Base-by-base conservation (phyloP, 192 early-diverging fungal species). In the Chytriomyces hyalinus region DNA sequence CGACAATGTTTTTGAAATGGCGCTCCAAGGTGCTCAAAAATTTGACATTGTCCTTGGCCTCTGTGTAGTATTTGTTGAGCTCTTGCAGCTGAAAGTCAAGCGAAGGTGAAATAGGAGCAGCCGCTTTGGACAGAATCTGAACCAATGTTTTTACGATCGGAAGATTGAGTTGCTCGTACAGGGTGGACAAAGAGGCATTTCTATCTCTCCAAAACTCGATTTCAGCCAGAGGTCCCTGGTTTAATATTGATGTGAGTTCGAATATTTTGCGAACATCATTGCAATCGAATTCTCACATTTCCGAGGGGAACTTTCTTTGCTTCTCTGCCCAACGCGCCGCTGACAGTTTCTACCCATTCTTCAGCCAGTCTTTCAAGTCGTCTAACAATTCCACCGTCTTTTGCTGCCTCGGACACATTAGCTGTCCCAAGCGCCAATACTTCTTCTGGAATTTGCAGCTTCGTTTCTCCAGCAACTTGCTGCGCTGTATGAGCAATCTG, bases 21-120 rank as follows among this genome's bases (percentile, higher is more conserved):
- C 89, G 81, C 76, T 90, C 89, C 9, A 90, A 80, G 13, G 89
- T 90, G 51, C 80, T 84, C 10, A 90, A 80, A 73, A 90, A 90
- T 77, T 90, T 90, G 65, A 90, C 89, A 62, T 90, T 90, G 77
- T 90, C 89, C 67, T 88, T 89, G 6, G 89, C 87, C 68, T 90
- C 89, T 9, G 88, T 85, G 71, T 90, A 88, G 48, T 86, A 79
- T 73, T 89, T 89, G 65, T 85, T 88, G 5, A 90, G 80, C 64
- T 90, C 89, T 28, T 60, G 61, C 6, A 90, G 80, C 51, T 90
- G 88, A 65, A 84, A 87, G 28, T 90, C 89, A 26, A 90, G 77
- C 4, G 87, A 77, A 24, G 87, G 79, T 6, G 81, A 82, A n/a
- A 73, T 70, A 20, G 86, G 79, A 10, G 83, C 74, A 62, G 78